Evolutionary conservation across 768 basidiomycete species (phyloP).

Genomic region (Leccinum rimulosum): DNA sequence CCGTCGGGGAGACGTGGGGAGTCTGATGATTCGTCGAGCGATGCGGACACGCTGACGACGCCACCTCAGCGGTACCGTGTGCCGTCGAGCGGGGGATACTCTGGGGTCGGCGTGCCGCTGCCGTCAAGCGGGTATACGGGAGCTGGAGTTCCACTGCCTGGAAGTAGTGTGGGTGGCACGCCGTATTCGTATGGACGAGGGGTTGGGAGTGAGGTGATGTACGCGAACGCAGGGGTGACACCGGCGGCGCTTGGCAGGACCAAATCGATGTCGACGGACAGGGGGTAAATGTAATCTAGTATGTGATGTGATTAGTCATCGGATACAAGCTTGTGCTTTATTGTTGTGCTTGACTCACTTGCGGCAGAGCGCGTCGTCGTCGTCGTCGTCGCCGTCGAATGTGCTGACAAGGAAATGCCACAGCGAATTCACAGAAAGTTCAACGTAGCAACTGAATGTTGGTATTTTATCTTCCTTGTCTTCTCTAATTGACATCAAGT

Average conservation of each 20-base stretch:
- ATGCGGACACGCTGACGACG: constrained; percentile 36
- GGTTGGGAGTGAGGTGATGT: constrained; percentile 11
- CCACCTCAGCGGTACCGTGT: constrained; percentile 25
- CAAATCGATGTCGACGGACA: constrained; percentile 18
- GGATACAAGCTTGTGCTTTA: neutral
- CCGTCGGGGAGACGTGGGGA: constrained; percentile 24
- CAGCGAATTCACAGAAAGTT: constrained; percentile 45
- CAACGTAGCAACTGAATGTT: constrained; percentile 55
- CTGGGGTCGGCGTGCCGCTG: neutral
- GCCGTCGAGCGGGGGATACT: constrained; percentile 19
- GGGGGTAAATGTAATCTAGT: constrained; percentile 4
- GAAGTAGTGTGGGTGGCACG: constrained; percentile 10
- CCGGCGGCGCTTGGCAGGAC: constrained; percentile 25
- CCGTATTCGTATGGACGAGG: constrained; percentile 20
- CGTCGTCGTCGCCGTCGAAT: neutral
- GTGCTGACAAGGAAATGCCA: constrained; percentile 27
- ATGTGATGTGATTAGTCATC: constrained; percentile 23
- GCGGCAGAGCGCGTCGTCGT: neutral
- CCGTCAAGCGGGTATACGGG: neutral
- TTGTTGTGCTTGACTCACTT: neutral
- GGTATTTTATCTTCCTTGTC: constrained; percentile 10
- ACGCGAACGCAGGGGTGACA: constrained; percentile 21
- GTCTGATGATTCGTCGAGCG: constrained; percentile 32
- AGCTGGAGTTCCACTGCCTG: constrained; percentile 11
- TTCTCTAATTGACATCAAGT: no score